These are phyloP conservation scores for Waltiozyma solani DNA, from an alignment of 1,139 yeast species.

Conservation along the genomic window DNA sequence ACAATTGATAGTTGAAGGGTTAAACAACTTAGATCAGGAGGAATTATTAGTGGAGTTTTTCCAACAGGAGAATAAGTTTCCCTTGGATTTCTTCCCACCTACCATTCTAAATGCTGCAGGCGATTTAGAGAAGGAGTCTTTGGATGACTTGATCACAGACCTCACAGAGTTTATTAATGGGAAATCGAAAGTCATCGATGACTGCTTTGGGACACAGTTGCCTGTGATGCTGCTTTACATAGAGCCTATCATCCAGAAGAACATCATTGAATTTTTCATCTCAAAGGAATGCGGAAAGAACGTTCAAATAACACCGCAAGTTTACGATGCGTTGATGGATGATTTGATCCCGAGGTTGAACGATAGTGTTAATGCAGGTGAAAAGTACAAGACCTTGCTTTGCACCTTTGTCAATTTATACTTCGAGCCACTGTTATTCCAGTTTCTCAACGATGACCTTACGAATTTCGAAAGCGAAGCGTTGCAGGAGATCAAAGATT, in stretches of 20 bases:
- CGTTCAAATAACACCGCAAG: constrained; percentile 23
- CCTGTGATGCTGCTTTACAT: constrained; percentile 25
- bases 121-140: constrained; percentile 21
- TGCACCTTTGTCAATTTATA: constrained; percentile 24
- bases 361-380: constrained; percentile 24
- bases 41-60: constrained; percentile 37
- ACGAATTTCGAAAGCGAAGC: constrained; percentile 23
- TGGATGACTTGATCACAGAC: constrained; percentile 17
- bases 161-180: constrained; percentile 21
- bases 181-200: constrained; percentile 24
- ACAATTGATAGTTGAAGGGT: constrained; percentile 26
- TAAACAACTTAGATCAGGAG: constrained; percentile 30
- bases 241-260: constrained; percentile 24
- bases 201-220: constrained; percentile 23
- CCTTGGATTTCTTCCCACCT: constrained; percentile 23
- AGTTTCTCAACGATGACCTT: constrained; percentile 31
- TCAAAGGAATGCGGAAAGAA: constrained; percentile 44
- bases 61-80: constrained; percentile 35
- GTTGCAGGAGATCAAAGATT: constrained; percentile 14
- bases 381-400: constrained; percentile 19
- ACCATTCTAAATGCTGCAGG: constrained; percentile 21
- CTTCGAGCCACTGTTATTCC: constrained; percentile 26
- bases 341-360: constrained; percentile 19
- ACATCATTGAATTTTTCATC: constrained; percentile 37
- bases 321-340: constrained; percentile 19